Base-by-base conservation (phyloP, 192 early-diverging fungal species). In the Coemansia furcata region DNA sequence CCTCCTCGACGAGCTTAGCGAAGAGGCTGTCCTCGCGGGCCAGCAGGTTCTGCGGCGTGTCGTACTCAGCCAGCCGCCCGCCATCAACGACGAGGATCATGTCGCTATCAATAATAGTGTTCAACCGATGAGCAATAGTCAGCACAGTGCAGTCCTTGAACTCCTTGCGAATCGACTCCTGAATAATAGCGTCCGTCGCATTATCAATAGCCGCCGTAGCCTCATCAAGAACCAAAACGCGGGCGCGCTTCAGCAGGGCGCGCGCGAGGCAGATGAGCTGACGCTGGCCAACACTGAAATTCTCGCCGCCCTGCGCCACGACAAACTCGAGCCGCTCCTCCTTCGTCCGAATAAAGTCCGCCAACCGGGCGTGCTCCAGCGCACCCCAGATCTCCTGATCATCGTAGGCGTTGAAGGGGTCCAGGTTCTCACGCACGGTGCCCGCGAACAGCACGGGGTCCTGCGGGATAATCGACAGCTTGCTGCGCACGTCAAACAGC, bases 271-370 rank as follows among this genome's bases (percentile, higher is more conserved):
- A 92, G 30, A 95, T 84, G 21, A 95, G 70, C 83, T 95, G 93
- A n/a, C 91, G 85, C 77, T 95, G 93, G 2, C 93, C 93, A 19
- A 86, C 85, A n/a, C 88, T 90, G 74, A 94, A 87, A 82, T 94
- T 94, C 46, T 86, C 85, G 40, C 92, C 92, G 26, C 85, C 83
- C 71, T 78, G 76, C 33, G 64, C 30, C 35, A 78, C 76, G 3
- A 40, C 70, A 37, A 71, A 72, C 30, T 80, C 78, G 6, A 75
- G 69, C 6, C 69, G 66, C 29, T 68, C 65, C 43, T 58, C 73
- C 63, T 72, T 74, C 42, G 57, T 60, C 36, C 58, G 58, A 39
- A 60, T 21, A 32, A 55, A 32, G 15, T 75, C 73, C 0, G 69
- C 72, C 66, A 85, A 65, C n/a, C 84, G 81, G 3, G 91, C 91